These are phyloP conservation scores for Monosporascus sp. DNA, from an alignment of 2,329 filamentous ascomycete genomes.

Conservation along the genomic window DNA sequence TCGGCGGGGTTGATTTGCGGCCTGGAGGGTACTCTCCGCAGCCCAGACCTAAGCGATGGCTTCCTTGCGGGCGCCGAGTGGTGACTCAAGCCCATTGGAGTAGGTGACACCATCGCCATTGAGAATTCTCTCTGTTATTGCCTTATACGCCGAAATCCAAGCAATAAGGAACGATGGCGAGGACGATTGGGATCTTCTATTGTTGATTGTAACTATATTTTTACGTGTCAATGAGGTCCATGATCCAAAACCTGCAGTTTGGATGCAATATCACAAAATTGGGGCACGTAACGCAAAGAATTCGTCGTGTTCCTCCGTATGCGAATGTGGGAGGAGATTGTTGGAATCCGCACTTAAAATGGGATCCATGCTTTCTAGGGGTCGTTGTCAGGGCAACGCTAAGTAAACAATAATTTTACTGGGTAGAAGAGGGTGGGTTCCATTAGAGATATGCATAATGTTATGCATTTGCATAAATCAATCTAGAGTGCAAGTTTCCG, in stretches of 20 bases:
- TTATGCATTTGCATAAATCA: too few species aligned
- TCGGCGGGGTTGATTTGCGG: slow-evolving; percentile 39
- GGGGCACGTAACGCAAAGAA: slow-evolving; percentile 28
- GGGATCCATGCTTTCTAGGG: slow-evolving; percentile 4
- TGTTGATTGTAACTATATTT: slow-evolving; percentile 27
- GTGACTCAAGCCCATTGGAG: slow-evolving; percentile 45
- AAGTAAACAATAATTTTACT: slow-evolving; percentile 2
- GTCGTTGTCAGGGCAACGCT: slow-evolving; percentile 23
- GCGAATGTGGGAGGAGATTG: neutral
- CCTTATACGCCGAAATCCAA: slow-evolving; percentile 9
- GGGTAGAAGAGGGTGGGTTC: neutral
- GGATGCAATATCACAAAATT: slow-evolving; percentile 29
- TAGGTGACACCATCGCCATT: slow-evolving; percentile 29
- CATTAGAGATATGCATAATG: too few species aligned
- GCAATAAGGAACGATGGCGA: neutral
- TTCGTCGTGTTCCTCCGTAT: slow-evolving; percentile 18
- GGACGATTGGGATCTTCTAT: slow-evolving; percentile 20
- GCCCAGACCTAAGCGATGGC: slow-evolving; percentile 50
- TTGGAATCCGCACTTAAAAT: neutral
- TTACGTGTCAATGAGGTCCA: slow-evolving; percentile 36
- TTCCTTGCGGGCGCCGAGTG: slow-evolving; percentile 43
- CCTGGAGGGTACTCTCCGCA: slow-evolving; percentile 45
- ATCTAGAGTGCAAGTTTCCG: too few species aligned
- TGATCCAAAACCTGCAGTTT: slow-evolving; percentile 28
- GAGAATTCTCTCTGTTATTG: slow-evolving; percentile 4